A percentile compares a stretch with the other conserved stretches of the same genome.
Conservation (phyloP, 108 stramenopile species). For the Discostella pseudostelligera region DNA sequence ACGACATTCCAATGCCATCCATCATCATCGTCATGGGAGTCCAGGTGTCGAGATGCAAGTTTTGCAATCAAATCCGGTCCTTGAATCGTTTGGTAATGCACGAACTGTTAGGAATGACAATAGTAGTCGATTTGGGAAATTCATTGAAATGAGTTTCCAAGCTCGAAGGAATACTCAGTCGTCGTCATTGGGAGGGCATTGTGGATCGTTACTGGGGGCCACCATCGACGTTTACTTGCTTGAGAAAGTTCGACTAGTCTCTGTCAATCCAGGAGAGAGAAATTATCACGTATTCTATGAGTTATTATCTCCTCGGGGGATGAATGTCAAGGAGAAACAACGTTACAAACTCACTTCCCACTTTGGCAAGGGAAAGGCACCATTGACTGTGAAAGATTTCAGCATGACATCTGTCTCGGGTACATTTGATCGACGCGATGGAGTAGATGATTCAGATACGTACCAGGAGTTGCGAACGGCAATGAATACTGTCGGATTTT, state of each 20-base stretch:
- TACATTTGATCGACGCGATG: slow-evolving; percentile 82
- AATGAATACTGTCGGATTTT: slow-evolving; percentile 68
- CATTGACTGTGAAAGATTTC: slow-evolving; percentile 56
- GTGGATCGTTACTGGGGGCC: slow-evolving; percentile 66
- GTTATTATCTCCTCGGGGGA: slow-evolving; percentile 54
- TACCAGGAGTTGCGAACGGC: slow-evolving; percentile 65
- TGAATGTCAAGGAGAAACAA: slow-evolving; percentile 36
- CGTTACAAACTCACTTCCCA: slow-evolving; percentile 39
- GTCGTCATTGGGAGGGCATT: neutral
- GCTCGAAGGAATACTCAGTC: slow-evolving; percentile 54
- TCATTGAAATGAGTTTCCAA: slow-evolving; percentile 77
- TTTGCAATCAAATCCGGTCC: slow-evolving; percentile 83
- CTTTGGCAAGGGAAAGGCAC: slow-evolving; percentile 32
- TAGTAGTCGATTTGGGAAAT: slow-evolving; percentile 94
- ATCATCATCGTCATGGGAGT: slow-evolving; percentile 41
- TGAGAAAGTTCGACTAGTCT: slow-evolving; percentile 80
- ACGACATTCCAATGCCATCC: slow-evolving; percentile 40
- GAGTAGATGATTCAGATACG: slow-evolving; percentile 69
- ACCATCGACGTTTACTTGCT: slow-evolving; percentile 81
- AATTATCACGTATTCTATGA: slow-evolving; percentile 96
- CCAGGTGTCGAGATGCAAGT: slow-evolving; percentile 74
- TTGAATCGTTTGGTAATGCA: slow-evolving; percentile 94
- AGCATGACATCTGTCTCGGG: slow-evolving; percentile 68
- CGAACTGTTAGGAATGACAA: slow-evolving; percentile 89
- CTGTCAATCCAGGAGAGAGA: slow-evolving; percentile 75